A percentile compares a stretch with the other conserved stretches of the same genome.
These are phyloP conservation scores for Blastomyces gilchristii DNA, from an alignment of 2,329 filamentous ascomycete genomes.

Conservation along the genomic window DNA sequence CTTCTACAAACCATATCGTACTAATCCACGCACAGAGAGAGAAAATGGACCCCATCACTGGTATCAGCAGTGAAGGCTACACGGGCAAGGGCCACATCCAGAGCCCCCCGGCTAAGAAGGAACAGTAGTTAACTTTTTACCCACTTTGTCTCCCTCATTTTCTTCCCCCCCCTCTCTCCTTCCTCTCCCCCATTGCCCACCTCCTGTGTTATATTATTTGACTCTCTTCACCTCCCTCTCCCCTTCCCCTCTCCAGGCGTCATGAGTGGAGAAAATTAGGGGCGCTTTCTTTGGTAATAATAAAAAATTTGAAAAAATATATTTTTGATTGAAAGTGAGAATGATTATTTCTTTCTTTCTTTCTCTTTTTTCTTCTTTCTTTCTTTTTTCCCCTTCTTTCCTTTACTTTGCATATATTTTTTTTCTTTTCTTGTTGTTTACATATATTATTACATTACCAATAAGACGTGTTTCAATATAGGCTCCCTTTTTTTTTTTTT, in stretches of 20 bases:
- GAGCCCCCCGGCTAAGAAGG: slow-evolving; percentile 38
- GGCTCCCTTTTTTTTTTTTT: neutral
- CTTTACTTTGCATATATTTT: neutral
- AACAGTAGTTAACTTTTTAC: neutral
- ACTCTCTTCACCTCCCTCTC: neutral
- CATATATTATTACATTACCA: neutral
- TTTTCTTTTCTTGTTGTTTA: too few relatives aligned
- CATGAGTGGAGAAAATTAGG: neutral
- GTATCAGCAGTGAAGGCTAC: slow-evolving; percentile 71
- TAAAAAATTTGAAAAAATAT: neutral
- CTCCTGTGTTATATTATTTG: neutral
- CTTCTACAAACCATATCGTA: slow-evolving; percentile 3
- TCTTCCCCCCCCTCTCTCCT: neutral
- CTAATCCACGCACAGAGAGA: slow-evolving; percentile 50
- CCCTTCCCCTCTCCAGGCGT: neutral
- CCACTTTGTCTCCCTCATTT: neutral
- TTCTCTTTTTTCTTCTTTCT: neutral
- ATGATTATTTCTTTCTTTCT: neutral
- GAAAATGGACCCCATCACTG: slow-evolving; percentile 77
- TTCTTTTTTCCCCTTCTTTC: neutral
- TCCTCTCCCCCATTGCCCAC: neutral
- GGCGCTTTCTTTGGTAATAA: neutral
- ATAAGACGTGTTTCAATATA: neutral
- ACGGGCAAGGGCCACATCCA: slow-evolving; percentile 69
- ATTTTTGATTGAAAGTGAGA: neutral